Evolutionary conservation across 495 filamentous ascomycete genomes (phyloP).

Genomic region (Xylaria sp.): DNA sequence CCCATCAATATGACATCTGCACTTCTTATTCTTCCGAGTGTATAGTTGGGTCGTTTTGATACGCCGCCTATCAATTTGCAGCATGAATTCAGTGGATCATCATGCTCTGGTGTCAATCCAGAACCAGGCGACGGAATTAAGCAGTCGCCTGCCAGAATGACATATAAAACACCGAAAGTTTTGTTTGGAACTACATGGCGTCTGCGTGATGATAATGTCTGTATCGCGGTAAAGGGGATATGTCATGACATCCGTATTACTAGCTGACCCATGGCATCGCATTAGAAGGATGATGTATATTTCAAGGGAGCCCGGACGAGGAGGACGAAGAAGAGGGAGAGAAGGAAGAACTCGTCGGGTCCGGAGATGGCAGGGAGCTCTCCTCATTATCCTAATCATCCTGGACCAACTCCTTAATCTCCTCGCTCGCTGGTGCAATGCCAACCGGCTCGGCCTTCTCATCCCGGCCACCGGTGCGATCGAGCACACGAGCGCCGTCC

Average conservation of each 20-base stretch:
- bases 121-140: neutral
- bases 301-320: no score
- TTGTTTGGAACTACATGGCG: neutral
- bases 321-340: no score
- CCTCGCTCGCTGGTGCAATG: conserved; percentile 52
- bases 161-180: neutral
- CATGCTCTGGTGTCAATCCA: neutral
- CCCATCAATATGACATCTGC: neutral
- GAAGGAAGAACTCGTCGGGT: no score
- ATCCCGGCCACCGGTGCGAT: conserved; percentile 46
- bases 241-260: neutral
- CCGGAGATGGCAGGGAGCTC: no score
- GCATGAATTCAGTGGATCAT: neutral
- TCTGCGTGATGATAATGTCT: no score
- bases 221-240: neutral
- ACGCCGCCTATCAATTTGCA: neutral
- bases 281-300: no score
- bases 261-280: no score
- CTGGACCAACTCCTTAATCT: conserved; percentile 70
- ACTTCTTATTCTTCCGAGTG: neutral
- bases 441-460: conserved; percentile 48
- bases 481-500: conserved; percentile 62
- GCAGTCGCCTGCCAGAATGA: neutral
- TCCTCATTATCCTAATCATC: conserved; percentile 67
- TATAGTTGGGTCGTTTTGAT: neutral